Base-by-base conservation (phyloP, 2,329 filamentous ascomycete genomes). In the Arthroderma sp. region DNA sequence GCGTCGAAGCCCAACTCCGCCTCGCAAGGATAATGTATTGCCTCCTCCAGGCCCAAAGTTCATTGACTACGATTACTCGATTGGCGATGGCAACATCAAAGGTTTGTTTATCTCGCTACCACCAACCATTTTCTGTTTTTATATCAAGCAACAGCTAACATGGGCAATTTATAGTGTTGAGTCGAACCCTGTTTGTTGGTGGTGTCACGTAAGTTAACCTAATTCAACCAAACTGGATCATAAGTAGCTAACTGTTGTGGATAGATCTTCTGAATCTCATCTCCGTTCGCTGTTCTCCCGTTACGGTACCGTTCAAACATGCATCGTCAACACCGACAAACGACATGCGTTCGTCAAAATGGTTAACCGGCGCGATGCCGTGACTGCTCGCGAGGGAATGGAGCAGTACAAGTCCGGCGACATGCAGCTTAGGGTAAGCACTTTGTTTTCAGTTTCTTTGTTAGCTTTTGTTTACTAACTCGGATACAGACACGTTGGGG, bases 341-440 rank as follows among this genome's bases (percentile, higher is more conserved):
- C 87, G 93, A 17, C 93, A 98, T 72, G 93, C 93, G 4, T 98
- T 98, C 70, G 91, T 98, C 67, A 98, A 98, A 75, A 98, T 98
- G 93, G 81, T 93, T 63, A 93, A 83, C 62, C 88, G 94, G 38
- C 80, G 83, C 61, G 89, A 95, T 71, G 91, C 93, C 13, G 80
- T 95, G 59, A 77, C 71, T 61, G 93, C 93, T 54, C 94, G 94
- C 69, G 82, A 86, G 38, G 88, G 84, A 55, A 95, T 97, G 84
- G 91, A 96, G 70, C 84, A 83, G 55, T 82, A 83, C 60, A 83
- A 86, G 62, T 81, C 84, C 59, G 79, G 85, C 4, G 86, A 88
- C 54, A 81, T 87, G 65, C 82, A 88, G 62, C 81, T 89, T 56
- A 81, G 86, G 65, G 84, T 87, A 78, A 75, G 83, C 68, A 54